Base-by-base conservation (phyloP, 352 stramenopile genomes). In the Peronospora destructor region DNA sequence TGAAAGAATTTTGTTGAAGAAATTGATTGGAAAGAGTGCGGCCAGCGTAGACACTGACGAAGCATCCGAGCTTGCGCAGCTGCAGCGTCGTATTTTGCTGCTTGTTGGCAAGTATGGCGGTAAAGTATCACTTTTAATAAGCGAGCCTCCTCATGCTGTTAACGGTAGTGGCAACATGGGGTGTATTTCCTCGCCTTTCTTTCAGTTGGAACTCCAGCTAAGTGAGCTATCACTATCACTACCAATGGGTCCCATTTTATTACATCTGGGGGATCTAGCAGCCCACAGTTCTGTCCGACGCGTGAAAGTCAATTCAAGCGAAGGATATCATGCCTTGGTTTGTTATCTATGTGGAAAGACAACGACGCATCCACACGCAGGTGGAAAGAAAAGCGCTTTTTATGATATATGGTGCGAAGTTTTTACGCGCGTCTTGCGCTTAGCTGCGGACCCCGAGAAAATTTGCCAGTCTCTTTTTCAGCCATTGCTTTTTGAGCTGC, bases 311-410 rank as follows among this genome's bases (percentile, higher is more conserved):
- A 71, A 58, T 38, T 73, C 75, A 21, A 71, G 70, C 44, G 82
- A 92, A 64, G 58, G 68, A 12, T 89, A 82, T 40, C 82, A 92
- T 45, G 76, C 75, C 4, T 49, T 92, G 25, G 41, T 84, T 9
- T 76, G 73, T 23, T 87, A 80, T 47, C 49, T 92, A 4, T 87
- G 76, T 38, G 82, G 78, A 6, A 78, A 77, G 39, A 92, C 79
- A 29, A 68, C 65, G 7, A 89, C 73, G 8, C 61, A 84, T 51
- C 76, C 78, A 2, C 73, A 87, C 50, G 51, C 63, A 33, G 69
- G 59, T 26, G 75, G 73, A 14, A 68, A 64, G 28, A 88, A 87
- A 59, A 84, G 76, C 0, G 63, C 65, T 6, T 90, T 83, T 57
- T 76, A 72, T 36, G 46, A 67, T 28, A 48, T 85, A 9, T 93